Evolutionary conservation across 345 rosid species (phyloP).

Genomic region (Litchi chinensis): DNA sequence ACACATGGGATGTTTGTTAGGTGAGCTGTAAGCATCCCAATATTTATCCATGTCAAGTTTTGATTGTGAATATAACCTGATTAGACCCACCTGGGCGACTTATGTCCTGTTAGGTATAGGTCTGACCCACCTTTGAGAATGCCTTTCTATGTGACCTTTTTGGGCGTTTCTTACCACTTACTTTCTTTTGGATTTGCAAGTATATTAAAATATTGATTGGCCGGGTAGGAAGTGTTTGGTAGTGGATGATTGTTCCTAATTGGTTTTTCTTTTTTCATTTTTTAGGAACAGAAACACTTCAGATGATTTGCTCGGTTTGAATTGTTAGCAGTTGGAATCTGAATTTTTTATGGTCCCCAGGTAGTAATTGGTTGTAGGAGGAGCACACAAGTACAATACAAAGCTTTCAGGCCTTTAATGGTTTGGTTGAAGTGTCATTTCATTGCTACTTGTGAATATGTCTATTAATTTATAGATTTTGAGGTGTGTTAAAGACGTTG

Average conservation of each 20-base stretch:
- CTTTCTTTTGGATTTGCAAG: not conserved
- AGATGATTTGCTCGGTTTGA: not conserved
- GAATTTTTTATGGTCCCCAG: not conserved
- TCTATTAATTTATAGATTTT: not conserved
- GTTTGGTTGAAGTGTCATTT: not conserved
- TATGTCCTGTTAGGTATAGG: constrained; percentile 1
- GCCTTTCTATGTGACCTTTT: constrained; percentile 6
- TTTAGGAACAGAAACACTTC: not conserved
- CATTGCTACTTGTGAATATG: not conserved
- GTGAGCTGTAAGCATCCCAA: not conserved
- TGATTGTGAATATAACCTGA: not conserved
- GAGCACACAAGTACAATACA: not conserved
- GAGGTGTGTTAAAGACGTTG: not conserved
- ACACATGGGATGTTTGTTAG: not conserved
- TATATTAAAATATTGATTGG: not conserved
- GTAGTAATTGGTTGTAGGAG: not conserved
- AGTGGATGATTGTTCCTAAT: not conserved
- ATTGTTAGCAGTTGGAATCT: not conserved
- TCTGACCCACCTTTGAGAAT: constrained; percentile 3
- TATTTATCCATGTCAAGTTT: not conserved
- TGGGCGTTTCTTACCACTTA: not conserved
- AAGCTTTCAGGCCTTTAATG: not conserved
- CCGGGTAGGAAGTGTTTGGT: not conserved
- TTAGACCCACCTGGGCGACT: constrained; percentile 18
- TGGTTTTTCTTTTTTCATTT: not conserved